A percentile compares a stretch with the other conserved stretches of the same genome.
These are phyloP conservation scores for Avena sativa DNA, from an alignment of 176 grass and related monocot species.

Conservation along the genomic window DNA sequence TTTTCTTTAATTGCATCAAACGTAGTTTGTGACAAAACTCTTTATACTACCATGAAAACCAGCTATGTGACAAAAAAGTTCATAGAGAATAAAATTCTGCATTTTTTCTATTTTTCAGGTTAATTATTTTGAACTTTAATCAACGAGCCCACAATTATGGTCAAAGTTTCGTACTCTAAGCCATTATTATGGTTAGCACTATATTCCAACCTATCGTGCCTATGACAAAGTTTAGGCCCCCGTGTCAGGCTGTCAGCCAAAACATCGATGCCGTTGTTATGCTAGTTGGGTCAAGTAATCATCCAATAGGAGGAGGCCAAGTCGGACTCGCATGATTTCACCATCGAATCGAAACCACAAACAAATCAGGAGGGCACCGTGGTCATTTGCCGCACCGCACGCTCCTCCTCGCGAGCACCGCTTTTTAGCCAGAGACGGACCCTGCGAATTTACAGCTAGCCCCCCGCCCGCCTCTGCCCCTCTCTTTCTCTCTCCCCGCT, in stretches of 20 bases:
- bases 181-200: background rate
- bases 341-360: slow-evolving; percentile 37
- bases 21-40: too few species aligned
- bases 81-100: background rate
- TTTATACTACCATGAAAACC: background rate
- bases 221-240: background rate
- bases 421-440: slow-evolving; percentile 37
- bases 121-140: background rate
- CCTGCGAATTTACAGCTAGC: slow-evolving; percentile 35
- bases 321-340: slow-evolving; percentile 39
- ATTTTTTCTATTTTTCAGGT: background rate
- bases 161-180: background rate
- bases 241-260: background rate
- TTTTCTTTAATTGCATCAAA: too few species aligned
- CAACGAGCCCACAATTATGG: background rate
- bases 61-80: background rate
- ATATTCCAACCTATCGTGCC: background rate
- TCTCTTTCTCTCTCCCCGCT: background rate
- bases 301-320: background rate
- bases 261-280: background rate
- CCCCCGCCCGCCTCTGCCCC: background rate
- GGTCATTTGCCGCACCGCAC: slow-evolving; percentile 47
- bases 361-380: background rate
- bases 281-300: slow-evolving; percentile 19
- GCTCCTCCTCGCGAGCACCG: slow-evolving; percentile 44